phyloP scores from a whole-genome alignment of 1,139 yeast genomes.

The Blastobotrys buckinghamii region DNA sequence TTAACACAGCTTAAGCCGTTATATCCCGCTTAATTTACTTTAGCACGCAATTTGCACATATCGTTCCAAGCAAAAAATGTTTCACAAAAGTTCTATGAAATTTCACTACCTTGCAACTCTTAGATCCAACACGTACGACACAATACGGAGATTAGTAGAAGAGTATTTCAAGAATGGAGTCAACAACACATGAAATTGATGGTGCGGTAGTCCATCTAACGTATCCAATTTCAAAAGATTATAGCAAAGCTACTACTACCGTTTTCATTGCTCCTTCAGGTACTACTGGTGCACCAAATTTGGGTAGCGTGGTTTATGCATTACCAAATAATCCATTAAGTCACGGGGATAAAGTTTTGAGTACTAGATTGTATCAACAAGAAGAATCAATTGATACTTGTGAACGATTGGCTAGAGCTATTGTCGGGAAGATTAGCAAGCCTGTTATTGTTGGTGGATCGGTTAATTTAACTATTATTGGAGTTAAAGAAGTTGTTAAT shows the following conservation, averaged over 20 bases:
- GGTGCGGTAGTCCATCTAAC: slow-evolving; percentile 10
- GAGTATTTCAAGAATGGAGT: neutral
- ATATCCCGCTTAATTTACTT: no score
- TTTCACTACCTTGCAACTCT: no score
- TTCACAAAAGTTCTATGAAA: no score
- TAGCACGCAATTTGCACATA: no score
- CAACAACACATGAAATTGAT: slow-evolving; percentile 9
- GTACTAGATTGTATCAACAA: slow-evolving; percentile 15
- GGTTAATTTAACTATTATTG: neutral
- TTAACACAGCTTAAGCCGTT: no score
- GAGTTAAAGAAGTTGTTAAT: neutral
- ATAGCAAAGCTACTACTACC: slow-evolving; percentile 8
- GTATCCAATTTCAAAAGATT: neutral
- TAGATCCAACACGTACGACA: no score
- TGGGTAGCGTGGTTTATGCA: slow-evolving; percentile 24
- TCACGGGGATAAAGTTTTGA: slow-evolving; percentile 7
- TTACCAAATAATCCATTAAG: slow-evolving; percentile 9
- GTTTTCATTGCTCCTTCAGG: slow-evolving; percentile 7
- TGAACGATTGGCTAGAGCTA: slow-evolving; percentile 18
- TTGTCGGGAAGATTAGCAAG: slow-evolving; percentile 16
- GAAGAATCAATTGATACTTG: slow-evolving; percentile 20
- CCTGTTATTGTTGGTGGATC: slow-evolving; percentile 14
- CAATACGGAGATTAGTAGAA: no score
- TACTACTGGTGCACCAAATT: slow-evolving; percentile 13
- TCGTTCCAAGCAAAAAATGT: no score